A percentile compares a stretch with the other conserved stretches of the same genome.
Evolutionary conservation across 2,329 filamentous ascomycete genomes (phyloP).

Genomic region (Emericellopsis cladophorae): DNA sequence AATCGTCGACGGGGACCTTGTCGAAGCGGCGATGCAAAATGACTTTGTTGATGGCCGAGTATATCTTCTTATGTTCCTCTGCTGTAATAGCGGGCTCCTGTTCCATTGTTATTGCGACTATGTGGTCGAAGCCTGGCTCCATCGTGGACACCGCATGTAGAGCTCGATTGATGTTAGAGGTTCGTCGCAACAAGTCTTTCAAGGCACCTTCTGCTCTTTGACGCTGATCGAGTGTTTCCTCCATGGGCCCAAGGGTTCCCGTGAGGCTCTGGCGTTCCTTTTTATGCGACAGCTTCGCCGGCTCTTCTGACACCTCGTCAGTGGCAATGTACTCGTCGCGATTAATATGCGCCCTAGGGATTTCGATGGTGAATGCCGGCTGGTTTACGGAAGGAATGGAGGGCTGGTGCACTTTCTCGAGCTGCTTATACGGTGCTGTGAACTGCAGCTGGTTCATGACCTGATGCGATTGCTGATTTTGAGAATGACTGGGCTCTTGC

Average conservation of each 20-base stretch:
- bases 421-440: background rate
- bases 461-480: no score
- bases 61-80: slow-evolving; percentile 56
- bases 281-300: slow-evolving; percentile 36
- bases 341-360: slow-evolving; percentile 29
- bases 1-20: slow-evolving; percentile 60
- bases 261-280: slow-evolving; percentile 35
- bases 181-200: slow-evolving; percentile 53
- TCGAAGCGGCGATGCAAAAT: slow-evolving; percentile 56
- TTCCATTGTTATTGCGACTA: slow-evolving; percentile 38
- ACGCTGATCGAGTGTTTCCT: slow-evolving; percentile 61
- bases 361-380: slow-evolving; percentile 31
- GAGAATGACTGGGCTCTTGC: no score
- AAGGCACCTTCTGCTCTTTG: slow-evolving; percentile 68
- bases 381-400: background rate
- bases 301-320: slow-evolving; percentile 31
- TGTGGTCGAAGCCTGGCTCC: slow-evolving; percentile 42
- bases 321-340: slow-evolving; percentile 40
- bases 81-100: slow-evolving; percentile 55
- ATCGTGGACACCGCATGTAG: slow-evolving; percentile 55
- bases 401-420: background rate
- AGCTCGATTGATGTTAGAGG: slow-evolving; percentile 63
- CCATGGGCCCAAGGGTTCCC: slow-evolving; percentile 42
- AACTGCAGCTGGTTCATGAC: background rate
- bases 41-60: slow-evolving; percentile 61